A percentile compares a stretch with the other conserved stretches of the same genome.
Evolutionary conservation across 2,329 filamentous ascomycete species (phyloP).

Genomic region (Xylaria multiplex): DNA sequence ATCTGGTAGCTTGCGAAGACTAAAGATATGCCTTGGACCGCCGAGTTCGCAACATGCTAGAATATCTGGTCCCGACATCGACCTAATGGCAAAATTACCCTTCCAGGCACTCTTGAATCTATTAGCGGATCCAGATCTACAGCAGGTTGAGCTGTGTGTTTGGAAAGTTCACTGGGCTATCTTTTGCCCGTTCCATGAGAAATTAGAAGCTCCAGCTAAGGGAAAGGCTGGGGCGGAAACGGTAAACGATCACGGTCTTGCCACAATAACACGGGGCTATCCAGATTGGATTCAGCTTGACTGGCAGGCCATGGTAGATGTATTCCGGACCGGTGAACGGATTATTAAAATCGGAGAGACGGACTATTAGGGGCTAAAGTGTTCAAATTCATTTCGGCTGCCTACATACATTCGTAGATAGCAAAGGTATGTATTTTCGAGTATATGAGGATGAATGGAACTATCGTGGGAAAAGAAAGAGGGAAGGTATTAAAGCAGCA

Average conservation of each 20-base stretch:
- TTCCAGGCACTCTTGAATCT: conserved; percentile 54
- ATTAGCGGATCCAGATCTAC: conserved; percentile 58
- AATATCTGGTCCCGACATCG: conserved; percentile 31
- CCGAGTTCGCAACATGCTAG: conserved; percentile 37
- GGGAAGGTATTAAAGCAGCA: not conserved
- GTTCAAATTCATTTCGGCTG: not conserved
- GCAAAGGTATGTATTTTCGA: not conserved
- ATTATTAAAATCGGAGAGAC: conserved; percentile 32
- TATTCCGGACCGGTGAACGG: conserved; percentile 21
- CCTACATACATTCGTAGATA: not conserved
- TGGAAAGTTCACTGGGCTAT: conserved; percentile 50
- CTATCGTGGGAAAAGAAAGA: not conserved
- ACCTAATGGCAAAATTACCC: conserved; percentile 41
- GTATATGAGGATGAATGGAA: not conserved
- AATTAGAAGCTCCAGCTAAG: conserved; percentile 19
- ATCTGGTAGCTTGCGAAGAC: conserved; percentile 42
- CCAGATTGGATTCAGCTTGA: conserved; percentile 35
- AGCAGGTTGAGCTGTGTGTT: conserved; percentile 53
- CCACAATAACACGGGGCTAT: conserved; percentile 37
- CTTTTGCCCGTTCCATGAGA: conserved; percentile 57
- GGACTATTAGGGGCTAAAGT: conserved; percentile 14
- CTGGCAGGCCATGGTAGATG: conserved; percentile 30
- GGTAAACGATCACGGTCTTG: conserved; percentile 38
- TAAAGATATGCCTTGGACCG: conserved; percentile 42
- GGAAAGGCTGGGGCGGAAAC: conserved; percentile 34